Conservation (phyloP, 768 basidiomycete species). For the Rhodotorula diobovata region DNA sequence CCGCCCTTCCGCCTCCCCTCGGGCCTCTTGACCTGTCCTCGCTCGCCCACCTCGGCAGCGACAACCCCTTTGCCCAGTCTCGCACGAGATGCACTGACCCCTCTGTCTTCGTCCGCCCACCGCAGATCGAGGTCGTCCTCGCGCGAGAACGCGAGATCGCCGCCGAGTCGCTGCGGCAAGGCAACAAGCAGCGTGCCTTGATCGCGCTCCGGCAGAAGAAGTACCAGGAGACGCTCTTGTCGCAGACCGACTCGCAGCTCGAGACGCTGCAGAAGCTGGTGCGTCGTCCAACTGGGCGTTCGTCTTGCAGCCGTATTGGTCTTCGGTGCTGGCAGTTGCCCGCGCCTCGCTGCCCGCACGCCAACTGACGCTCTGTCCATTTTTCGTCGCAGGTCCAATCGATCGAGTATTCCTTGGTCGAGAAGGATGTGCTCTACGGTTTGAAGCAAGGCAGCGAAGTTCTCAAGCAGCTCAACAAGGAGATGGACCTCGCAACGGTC, state of each 20-base stretch:
- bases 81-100: no score
- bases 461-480: slow-evolving; percentile 85
- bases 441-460: slow-evolving; percentile 90
- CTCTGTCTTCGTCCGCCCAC: neutral
- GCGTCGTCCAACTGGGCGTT: slow-evolving; percentile 35
- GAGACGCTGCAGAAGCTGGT: slow-evolving; percentile 85
- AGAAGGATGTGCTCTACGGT: slow-evolving; percentile 86
- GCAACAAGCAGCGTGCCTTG: slow-evolving; percentile 80
- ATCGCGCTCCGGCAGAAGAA: slow-evolving; percentile 84
- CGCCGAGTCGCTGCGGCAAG: slow-evolving; percentile 68
- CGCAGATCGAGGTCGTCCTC: slow-evolving; percentile 76
- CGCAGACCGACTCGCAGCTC: slow-evolving; percentile 84
- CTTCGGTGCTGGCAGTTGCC: neutral
- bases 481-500: slow-evolving; percentile 87
- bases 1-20: neutral
- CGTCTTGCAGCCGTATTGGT: no score
- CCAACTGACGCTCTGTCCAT: neutral
- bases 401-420: slow-evolving; percentile 92
- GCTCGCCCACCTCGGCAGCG: no score
- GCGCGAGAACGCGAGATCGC: slow-evolving; percentile 87
- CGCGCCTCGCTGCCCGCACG: no score
- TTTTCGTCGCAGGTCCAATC: slow-evolving; percentile 67
- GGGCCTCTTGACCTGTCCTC: no score
- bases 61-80: no score
- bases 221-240: slow-evolving; percentile 81